Evolutionary conservation across 2,329 filamentous ascomycete genomes (phyloP).

Genomic region (Talaromyces funiculosus): DNA sequence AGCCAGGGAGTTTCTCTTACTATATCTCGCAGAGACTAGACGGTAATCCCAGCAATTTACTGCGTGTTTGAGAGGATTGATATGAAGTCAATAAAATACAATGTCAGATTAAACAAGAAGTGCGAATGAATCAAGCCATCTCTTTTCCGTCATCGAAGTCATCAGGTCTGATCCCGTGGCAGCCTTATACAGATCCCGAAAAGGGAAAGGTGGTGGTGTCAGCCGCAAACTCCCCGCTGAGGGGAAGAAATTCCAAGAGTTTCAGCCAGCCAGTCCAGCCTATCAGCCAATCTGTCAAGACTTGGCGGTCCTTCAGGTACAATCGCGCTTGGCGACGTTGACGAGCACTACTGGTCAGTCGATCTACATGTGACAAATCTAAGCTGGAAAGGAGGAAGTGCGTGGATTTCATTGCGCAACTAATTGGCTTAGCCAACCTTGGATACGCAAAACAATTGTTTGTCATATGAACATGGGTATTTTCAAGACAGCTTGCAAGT

Average conservation of each 20-base stretch:
- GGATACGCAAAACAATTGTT: not conserved
- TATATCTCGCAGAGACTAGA: not conserved
- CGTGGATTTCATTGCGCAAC: not conserved
- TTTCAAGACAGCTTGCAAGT: constrained; percentile 9
- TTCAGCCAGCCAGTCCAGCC: not conserved
- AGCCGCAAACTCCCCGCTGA: constrained; percentile 4
- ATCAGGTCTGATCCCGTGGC: constrained; percentile 6
- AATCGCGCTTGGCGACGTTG: not conserved
- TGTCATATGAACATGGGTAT: constrained; percentile 14
- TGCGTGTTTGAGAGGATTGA: no score
- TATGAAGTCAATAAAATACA: no score
- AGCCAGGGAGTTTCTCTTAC: not conserved
- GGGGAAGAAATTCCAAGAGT: not conserved
- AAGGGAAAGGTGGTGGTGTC: constrained; percentile 7
- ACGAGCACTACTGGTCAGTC: not conserved
- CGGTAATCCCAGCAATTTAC: not conserved
- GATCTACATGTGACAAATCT: not conserved
- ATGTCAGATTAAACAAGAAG: no score
- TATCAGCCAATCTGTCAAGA: not conserved
- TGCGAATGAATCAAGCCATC: not conserved
- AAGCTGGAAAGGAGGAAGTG: not conserved
- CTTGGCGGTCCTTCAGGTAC: not conserved
- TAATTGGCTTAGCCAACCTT: not conserved
- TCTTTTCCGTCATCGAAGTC: not conserved
- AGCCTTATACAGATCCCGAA: not conserved